phyloP scores from a whole-genome alignment of 345 rosid species.

The Hevea brasiliensis region DNA sequence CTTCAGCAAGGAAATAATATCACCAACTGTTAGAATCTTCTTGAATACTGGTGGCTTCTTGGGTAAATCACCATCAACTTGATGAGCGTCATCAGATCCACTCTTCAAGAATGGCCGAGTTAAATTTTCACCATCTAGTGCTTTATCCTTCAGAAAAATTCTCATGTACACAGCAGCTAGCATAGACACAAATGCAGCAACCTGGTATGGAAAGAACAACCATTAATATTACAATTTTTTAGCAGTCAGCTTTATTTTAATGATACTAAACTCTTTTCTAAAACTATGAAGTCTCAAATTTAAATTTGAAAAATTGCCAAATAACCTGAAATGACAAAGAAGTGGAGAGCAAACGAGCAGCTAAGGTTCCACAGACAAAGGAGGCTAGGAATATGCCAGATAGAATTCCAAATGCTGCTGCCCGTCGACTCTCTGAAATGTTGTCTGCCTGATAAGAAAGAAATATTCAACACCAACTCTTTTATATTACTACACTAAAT shows the following conservation, averaged over 20 bases:
- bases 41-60: slow-evolving; percentile 23
- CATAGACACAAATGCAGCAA: slow-evolving; percentile 57
- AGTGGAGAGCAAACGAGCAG: slow-evolving; percentile 70
- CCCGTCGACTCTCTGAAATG: slow-evolving; percentile 41
- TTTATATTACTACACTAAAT: neutral
- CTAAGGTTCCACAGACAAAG: slow-evolving; percentile 56
- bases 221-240: too few relatives aligned
- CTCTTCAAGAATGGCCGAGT: slow-evolving; percentile 50
- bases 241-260: too few relatives aligned
- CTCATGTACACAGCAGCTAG: slow-evolving; percentile 74
- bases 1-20: slow-evolving; percentile 47
- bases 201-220: slow-evolving; percentile 31
- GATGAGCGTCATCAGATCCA: slow-evolving; percentile 12
- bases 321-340: slow-evolving; percentile 61
- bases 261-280: too few relatives aligned
- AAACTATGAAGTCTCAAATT: too few relatives aligned
- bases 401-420: slow-evolving; percentile 71
- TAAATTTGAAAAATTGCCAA: too few relatives aligned
- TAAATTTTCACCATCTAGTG: slow-evolving; percentile 24
- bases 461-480: neutral
- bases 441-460: slow-evolving; percentile 59
- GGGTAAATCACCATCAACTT: slow-evolving; percentile 23
- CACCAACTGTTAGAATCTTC: slow-evolving; percentile 56
- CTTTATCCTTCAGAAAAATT: slow-evolving; percentile 62
- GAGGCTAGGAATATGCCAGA: slow-evolving; percentile 54